A percentile compares a stretch with the other conserved stretches of the same genome.
Conservation (phyloP, 192 early-diverging fungal species). For the Backusella circina region DNA sequence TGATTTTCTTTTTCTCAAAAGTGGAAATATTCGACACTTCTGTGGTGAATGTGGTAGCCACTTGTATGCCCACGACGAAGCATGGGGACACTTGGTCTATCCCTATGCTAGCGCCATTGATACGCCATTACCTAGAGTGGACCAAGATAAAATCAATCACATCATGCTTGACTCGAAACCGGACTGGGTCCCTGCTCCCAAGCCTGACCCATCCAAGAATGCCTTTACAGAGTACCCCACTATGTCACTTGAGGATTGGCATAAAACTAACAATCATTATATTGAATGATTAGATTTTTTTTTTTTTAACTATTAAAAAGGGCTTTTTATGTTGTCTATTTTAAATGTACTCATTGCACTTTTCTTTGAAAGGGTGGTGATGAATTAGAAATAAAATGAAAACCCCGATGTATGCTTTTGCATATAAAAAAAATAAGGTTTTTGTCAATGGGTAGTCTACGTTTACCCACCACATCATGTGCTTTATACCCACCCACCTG, state of each 20-base stretch:
- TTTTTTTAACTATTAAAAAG: not conserved
- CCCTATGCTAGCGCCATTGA: constrained; percentile 56
- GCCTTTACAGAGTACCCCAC: constrained; percentile 51
- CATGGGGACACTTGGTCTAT: constrained; percentile 28
- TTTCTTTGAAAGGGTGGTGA: no score
- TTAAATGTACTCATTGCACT: not conserved
- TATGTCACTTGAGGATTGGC: constrained; percentile 55
- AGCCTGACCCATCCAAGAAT: constrained; percentile 12
- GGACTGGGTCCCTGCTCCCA: constrained; percentile 44
- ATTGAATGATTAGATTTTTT: constrained; percentile 13
- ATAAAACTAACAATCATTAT: constrained; percentile 40
- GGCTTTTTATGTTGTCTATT: not conserved
- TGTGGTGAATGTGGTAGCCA: constrained; percentile 55
- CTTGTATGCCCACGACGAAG: constrained; percentile 38
- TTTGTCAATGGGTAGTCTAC: no score
- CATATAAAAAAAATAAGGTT: no score
- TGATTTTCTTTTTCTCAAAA: not conserved
- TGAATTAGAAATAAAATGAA: no score
- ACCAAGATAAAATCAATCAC: constrained; percentile 33
- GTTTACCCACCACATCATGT: no score
- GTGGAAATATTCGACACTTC: constrained; percentile 49
- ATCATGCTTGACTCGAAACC: constrained; percentile 44
- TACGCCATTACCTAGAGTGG: constrained; percentile 43
- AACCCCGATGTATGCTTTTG: no score
- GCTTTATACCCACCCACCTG: no score